These are phyloP conservation scores for Penstemon newberryi DNA, from an alignment of 257 asterid species.

Conservation along the genomic window DNA sequence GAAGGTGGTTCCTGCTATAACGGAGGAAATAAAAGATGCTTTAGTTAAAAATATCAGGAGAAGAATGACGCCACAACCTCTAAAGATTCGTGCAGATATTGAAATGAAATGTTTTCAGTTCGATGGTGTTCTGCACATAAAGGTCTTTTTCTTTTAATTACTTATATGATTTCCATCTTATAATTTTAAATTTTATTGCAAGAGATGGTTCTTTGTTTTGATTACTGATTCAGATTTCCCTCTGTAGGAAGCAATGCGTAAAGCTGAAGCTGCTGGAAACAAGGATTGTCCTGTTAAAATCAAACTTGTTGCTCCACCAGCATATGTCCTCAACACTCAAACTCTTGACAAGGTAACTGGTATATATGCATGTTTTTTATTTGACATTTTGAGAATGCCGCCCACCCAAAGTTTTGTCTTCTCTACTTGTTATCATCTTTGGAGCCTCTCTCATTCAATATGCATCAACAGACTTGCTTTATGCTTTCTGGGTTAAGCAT, in stretches of 20 bases:
- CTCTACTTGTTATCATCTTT: too few relatives aligned
- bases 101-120: conserved; percentile 95
- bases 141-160: conserved; percentile 46
- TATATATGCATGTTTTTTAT: background rate
- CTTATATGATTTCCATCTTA: conserved; percentile 3
- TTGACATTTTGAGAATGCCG: background rate
- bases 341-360: conserved; percentile 81
- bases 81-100: conserved; percentile 85
- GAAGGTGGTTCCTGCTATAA: conserved; percentile 80
- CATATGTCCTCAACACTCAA: conserved; percentile 84
- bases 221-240: conserved; percentile 26
- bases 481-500: too few relatives aligned
- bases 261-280: conserved; percentile 99
- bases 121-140: conserved; percentile 95
- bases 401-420: too few relatives aligned
- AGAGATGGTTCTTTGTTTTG: background rate
- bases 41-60: conserved; percentile 82
- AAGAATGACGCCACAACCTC: conserved; percentile 95
- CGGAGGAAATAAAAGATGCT: conserved; percentile 80
- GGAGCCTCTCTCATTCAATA: too few relatives aligned
- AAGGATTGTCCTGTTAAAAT: conserved; percentile 91
- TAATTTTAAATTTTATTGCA: background rate
- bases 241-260: conserved; percentile 91
- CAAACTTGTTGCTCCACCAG: conserved; percentile 93
- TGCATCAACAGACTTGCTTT: too few relatives aligned